phyloP scores from a whole-genome alignment of 2,329 filamentous ascomycete species.

The Delphinella strobiligena region DNA sequence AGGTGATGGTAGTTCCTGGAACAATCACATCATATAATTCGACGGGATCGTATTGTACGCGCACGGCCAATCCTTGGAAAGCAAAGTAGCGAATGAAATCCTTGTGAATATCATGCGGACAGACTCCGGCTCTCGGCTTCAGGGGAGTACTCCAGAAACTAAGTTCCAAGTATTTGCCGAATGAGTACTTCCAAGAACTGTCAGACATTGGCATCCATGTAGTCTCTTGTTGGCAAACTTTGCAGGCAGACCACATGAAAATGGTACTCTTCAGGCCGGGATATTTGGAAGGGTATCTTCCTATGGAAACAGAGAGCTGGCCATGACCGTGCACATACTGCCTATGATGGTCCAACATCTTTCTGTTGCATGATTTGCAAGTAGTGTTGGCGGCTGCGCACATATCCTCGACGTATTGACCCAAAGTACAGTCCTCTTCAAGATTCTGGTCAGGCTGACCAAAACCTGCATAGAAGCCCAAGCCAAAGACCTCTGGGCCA shows the following conservation, averaged over 20 bases:
- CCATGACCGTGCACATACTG: constrained; percentile 96
- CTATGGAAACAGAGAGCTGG: constrained; percentile 81
- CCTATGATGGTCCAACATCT: constrained; percentile 84
- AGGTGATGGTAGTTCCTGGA: constrained; percentile 78
- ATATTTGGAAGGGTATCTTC: constrained; percentile 57
- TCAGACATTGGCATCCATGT: constrained; percentile 84
- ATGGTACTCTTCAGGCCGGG: constrained; percentile 61
- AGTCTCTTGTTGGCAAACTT: constrained; percentile 81
- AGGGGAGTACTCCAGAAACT: constrained; percentile 89
- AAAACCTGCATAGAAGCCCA: constrained; percentile 82
- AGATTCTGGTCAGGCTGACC: constrained; percentile 59
- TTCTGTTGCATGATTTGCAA: constrained; percentile 75
- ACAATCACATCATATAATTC: constrained; percentile 91
- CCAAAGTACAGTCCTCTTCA: constrained; percentile 77
- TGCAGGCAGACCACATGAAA: constrained; percentile 96
- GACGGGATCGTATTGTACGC: constrained; percentile 86
- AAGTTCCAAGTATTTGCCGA: constrained; percentile 95
- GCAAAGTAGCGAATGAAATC: constrained; percentile 92
- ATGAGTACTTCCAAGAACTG: constrained; percentile 94
- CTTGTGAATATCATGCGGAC: constrained; percentile 81
- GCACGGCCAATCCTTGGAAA: constrained; percentile 69
- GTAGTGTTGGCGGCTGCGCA: constrained; percentile 63
- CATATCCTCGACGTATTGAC: constrained; percentile 88
- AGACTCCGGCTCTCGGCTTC: constrained; percentile 60
- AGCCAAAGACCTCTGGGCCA: constrained; percentile 77